Percentiles rank a stretch among this genome's conserved stretches.
Evolutionary conservation across 495 filamentous ascomycete genomes (phyloP).

Genomic region (Neurospora discreta): DNA sequence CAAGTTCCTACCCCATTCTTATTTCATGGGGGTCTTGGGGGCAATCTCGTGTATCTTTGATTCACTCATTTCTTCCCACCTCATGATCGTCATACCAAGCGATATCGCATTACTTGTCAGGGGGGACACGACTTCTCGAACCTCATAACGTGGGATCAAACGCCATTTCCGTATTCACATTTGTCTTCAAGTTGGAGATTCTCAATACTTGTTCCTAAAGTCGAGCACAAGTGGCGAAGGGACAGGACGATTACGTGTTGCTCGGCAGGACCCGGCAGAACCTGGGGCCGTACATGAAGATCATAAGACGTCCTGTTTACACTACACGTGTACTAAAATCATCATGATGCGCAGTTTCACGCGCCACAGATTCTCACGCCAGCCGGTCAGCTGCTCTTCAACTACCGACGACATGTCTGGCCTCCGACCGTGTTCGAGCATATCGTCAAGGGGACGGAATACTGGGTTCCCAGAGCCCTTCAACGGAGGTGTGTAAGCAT

Average conservation of each 20-base stretch:
- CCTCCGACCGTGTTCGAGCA: constrained; percentile 11
- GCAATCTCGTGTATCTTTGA: background rate
- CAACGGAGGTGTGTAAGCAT: constrained; percentile 14
- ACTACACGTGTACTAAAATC: background rate
- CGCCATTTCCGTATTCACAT: background rate
- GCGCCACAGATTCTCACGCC: constrained; percentile 6
- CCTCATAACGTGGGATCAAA: background rate
- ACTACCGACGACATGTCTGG: constrained; percentile 10
- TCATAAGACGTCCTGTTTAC: background rate
- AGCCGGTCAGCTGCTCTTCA: constrained; percentile 5
- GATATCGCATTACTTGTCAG: background rate
- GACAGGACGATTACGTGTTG: background rate
- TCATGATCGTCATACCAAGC: background rate
- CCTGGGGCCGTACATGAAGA: background rate
- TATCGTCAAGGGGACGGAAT: constrained; percentile 13
- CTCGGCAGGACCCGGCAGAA: background rate
- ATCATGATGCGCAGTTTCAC: constrained; percentile 18
- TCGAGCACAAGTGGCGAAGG: background rate
- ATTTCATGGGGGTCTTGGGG: background rate
- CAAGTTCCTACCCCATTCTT: background rate
- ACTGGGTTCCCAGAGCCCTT: constrained; percentile 29
- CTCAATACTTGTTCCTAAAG: background rate
- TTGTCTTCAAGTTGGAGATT: background rate
- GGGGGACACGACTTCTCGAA: background rate
- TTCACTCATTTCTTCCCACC: background rate